These are phyloP conservation scores for Phaeotremella fagi DNA, from an alignment of 768 basidiomycete genomes.

Conservation along the genomic window DNA sequence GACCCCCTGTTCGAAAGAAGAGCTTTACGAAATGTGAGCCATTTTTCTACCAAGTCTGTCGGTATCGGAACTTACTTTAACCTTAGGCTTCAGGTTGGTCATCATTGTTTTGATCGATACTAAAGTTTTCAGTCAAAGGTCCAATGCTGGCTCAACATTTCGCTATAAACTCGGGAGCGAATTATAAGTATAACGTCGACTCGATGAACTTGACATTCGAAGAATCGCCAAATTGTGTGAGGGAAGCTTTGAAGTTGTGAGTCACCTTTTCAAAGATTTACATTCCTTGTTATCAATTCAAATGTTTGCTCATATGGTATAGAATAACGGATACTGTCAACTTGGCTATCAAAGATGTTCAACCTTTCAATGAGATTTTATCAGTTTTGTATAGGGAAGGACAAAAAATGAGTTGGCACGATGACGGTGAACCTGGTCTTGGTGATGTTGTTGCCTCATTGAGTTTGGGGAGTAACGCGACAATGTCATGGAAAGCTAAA, in stretches of 20 bases:
- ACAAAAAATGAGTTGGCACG: conserved; percentile 44
- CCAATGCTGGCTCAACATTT: conserved; percentile 38
- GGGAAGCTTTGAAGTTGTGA: conserved; percentile 15
- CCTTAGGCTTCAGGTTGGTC: neutral
- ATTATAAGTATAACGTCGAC: conserved; percentile 41
- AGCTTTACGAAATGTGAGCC: conserved; percentile 16
- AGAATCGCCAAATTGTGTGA: conserved; percentile 18
- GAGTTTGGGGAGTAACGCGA: conserved; percentile 39
- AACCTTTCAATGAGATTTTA: conserved; percentile 44
- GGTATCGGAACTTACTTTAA: neutral
- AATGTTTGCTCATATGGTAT: neutral
- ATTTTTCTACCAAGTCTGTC: neutral
- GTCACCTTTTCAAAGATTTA: neutral
- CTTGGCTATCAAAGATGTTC: no score
- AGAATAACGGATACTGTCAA: neutral
- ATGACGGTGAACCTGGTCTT: conserved; percentile 46
- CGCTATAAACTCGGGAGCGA: conserved; percentile 29
- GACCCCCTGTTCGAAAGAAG: conserved; percentile 26
- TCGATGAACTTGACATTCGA: conserved; percentile 33
- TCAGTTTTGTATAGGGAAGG: conserved; percentile 32
- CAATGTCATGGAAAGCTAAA: conserved; percentile 41
- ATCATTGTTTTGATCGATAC: neutral
- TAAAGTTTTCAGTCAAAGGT: conserved; percentile 14
- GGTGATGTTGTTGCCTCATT: conserved; percentile 41
- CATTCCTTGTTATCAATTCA: neutral